A percentile compares a stretch with the other conserved stretches of the same genome.
These are phyloP conservation scores for Ceratocystis colombiana DNA, from an alignment of 2,329 filamentous ascomycete genomes.

Conservation along the genomic window DNA sequence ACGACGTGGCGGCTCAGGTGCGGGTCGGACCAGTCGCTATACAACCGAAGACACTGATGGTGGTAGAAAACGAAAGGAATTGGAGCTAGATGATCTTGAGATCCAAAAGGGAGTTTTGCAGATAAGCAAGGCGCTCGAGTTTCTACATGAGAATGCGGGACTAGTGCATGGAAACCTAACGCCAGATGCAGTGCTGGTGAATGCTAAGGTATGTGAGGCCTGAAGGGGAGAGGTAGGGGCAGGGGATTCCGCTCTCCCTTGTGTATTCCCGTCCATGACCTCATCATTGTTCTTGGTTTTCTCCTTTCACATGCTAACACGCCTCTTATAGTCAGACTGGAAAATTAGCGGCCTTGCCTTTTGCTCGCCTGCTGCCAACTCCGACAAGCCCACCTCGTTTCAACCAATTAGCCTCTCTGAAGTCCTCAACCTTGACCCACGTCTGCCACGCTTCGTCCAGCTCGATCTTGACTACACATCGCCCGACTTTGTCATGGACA, in stretches of 20 bases:
- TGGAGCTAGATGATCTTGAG: constrained; percentile 93
- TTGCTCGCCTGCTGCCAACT: constrained; percentile 67
- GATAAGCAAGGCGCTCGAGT: constrained; percentile 86
- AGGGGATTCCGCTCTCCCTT: constrained; percentile 29
- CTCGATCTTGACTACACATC: constrained; percentile 88
- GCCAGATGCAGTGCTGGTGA: constrained; percentile 85
- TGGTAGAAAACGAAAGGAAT: constrained; percentile 60
- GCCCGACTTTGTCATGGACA: constrained; percentile 88
- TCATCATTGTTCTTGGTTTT: too few species aligned
- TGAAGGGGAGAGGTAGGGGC: too few species aligned
- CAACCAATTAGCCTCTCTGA: constrained; percentile 74
- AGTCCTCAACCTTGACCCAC: constrained; percentile 72
- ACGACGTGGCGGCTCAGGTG: constrained; percentile 40
- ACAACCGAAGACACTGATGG: constrained; percentile 72
- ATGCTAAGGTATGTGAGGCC: constrained; percentile 58
- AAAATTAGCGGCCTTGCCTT: constrained; percentile 94
- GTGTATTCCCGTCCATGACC: too few species aligned
- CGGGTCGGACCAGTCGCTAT: constrained; percentile 65
- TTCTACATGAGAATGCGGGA: constrained; percentile 87
- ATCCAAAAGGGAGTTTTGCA: constrained; percentile 94
- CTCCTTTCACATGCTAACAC: not conserved
- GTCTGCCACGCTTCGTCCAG: constrained; percentile 72
- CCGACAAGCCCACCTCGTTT: constrained; percentile 63
- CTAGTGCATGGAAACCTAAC: constrained; percentile 91
- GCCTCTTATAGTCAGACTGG: constrained; percentile 67